Evolutionary conservation across 169 alveolate genomes (phyloP).

Genomic region (Theileria orientalis): DNA sequence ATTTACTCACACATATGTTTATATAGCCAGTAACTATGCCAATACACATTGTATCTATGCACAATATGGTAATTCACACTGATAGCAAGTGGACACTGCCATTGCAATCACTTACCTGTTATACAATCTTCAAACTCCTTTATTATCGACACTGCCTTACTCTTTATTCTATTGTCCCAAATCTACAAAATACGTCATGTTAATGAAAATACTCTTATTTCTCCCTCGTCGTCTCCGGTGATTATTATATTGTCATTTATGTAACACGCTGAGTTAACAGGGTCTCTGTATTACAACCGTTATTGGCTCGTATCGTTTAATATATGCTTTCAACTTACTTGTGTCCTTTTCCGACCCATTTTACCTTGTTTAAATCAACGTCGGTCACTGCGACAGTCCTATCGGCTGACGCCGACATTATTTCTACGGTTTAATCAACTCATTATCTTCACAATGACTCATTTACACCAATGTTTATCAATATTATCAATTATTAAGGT

Average conservation of each 20-base stretch:
- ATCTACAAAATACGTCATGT: constrained; percentile 7
- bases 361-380: constrained; percentile 19
- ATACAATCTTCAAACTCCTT: constrained; percentile 27
- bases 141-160: constrained; percentile 14
- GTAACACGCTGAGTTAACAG: constrained; percentile 25
- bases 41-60: no score
- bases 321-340: constrained; percentile 11
- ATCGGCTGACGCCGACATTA: constrained; percentile 53
- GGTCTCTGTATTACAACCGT: constrained; percentile 29
- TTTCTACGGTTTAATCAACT: not conserved
- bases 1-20: no score
- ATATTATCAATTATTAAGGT: not conserved
- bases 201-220: constrained; percentile 29
- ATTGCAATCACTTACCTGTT: constrained; percentile 30
- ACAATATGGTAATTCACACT: no score
- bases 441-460: not conserved
- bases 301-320: no score
- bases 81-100: no score
- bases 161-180: constrained; percentile 40
- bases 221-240: constrained; percentile 64
- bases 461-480: not conserved
- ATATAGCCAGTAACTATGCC: no score
- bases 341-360: constrained; percentile 55
- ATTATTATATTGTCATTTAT: constrained; percentile 34
- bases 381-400: constrained; percentile 43